Evolutionary conservation across 345 rosid genomes (phyloP).

Genomic region (Ceriops tagal): DNA sequence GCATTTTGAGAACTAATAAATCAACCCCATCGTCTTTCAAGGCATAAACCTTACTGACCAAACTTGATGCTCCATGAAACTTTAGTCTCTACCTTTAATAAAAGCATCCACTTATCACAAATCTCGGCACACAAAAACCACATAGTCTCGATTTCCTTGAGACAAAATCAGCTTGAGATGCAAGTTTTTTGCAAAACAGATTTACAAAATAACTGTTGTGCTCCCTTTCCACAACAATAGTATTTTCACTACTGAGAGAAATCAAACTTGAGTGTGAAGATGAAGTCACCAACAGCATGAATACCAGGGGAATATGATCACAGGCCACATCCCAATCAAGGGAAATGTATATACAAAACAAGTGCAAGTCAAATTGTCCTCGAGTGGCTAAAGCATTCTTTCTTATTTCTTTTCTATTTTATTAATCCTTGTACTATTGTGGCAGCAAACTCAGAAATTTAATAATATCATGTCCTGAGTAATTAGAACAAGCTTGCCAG

Average conservation of each 20-base stretch:
- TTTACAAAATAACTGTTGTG: too few relatives aligned
- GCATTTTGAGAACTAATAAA: not conserved
- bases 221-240: not conserved
- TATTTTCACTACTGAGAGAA: not conserved
- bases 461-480: not conserved
- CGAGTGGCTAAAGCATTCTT: not conserved
- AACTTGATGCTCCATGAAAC: too few relatives aligned
- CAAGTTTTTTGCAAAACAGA: too few relatives aligned
- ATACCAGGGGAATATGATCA: not conserved
- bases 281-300: not conserved
- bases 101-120: too few relatives aligned
- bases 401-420: not conserved
- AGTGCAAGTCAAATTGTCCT: slow-evolving; percentile 1
- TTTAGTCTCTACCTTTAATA: too few relatives aligned
- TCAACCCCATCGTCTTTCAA: not conserved
- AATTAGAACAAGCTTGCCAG: not conserved
- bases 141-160: too few relatives aligned
- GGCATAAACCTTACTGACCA: not conserved
- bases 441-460: not conserved
- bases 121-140: too few relatives aligned
- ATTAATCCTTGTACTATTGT: not conserved
- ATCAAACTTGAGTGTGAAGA: not conserved
- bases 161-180: not conserved
- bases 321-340: not conserved
- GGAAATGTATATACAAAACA: not conserved